Base-by-base conservation (phyloP, 2,329 filamentous ascomycete genomes). In the Emergomyces pasteurianus region DNA sequence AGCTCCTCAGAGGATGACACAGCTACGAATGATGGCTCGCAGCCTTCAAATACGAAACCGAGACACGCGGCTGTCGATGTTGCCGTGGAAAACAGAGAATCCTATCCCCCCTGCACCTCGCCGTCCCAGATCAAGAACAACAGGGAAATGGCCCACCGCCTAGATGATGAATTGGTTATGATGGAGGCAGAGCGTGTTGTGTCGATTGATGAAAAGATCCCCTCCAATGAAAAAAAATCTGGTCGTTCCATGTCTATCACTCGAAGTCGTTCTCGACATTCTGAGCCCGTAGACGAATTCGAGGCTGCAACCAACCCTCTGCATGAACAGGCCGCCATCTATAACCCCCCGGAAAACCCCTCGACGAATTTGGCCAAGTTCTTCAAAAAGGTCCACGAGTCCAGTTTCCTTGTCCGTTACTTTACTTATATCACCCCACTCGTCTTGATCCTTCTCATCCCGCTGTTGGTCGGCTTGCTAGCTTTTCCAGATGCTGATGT, bases 351-450 rank as follows among this genome's bases (percentile, higher is more conserved):
- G 0, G 81, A 84, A 64, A 80, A 86, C 63, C 84, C 85, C 2
- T 78, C 79, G 12, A 87, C 81, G 12, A 82, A 75, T 16, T 72
- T 89, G 31, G 84, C 84, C 52, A 83, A 81, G 63, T 79, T 86
- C 62, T 80, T 89, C 69, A 87, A 86, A 68, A 80, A 78, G 68
- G 71, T 86, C 60, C 88, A 86, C 70, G 79, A 80, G 61, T 89
- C 83, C 1, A 86, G 82, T 65, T 85, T 84, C 65, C 71, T 89
- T 40, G 73, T 90, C 56, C 81, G 88, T 53, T 90, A 89, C 69
- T 80, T 89, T 67, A 83, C 83, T 26, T 91, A 91, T 69, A 88
- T 89, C 65, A 75, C 81, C 1, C 88, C 88, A 0, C 61, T 89
- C 12, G 81, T 83, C 2, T 65, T 84, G 14, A 72, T 90, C 5